phyloP scores from a whole-genome alignment of 345 rosid genomes.

The Euphorbia peplus region DNA sequence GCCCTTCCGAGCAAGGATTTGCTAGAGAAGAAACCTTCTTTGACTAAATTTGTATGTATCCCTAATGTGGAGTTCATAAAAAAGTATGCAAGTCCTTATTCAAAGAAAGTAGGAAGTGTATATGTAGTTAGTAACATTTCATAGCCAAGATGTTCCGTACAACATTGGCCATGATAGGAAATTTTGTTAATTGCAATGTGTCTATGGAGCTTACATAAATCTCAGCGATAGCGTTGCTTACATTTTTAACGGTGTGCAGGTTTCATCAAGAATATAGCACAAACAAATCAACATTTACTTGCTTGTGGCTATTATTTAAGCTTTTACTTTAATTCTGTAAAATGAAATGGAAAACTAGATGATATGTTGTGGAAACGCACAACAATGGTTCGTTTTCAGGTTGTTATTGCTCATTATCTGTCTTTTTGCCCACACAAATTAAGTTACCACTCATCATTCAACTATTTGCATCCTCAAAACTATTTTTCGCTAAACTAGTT shows the following conservation, averaged over 20 bases:
- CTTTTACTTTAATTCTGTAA: neutral
- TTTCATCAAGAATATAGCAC: neutral
- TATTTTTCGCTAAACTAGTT: too few relatives aligned
- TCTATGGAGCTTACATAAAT: neutral
- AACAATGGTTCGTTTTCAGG: too few relatives aligned
- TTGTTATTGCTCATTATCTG: too few relatives aligned
- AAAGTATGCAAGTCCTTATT: neutral
- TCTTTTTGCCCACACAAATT: too few relatives aligned
- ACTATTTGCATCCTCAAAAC: too few relatives aligned
- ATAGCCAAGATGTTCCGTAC: neutral
- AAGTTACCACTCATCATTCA: too few relatives aligned
- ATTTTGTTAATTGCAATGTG: slow-evolving; percentile 5
- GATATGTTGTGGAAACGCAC: too few relatives aligned
- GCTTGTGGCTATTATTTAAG: neutral
- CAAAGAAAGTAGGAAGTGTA: neutral
- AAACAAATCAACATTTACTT: neutral
- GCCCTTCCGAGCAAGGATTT: neutral
- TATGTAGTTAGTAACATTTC: neutral
- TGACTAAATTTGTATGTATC: neutral
- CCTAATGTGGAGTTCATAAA: neutral
- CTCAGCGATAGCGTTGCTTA: slow-evolving; percentile 7
- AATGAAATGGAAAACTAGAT: too few relatives aligned
- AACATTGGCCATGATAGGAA: slow-evolving; percentile 3
- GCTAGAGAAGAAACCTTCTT: neutral
- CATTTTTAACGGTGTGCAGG: neutral